Percentiles rank a stretch among this genome's conserved stretches.
Evolutionary conservation across 2,329 filamentous ascomycete genomes (phyloP).

Genomic region (Fusarium stilboides): DNA sequence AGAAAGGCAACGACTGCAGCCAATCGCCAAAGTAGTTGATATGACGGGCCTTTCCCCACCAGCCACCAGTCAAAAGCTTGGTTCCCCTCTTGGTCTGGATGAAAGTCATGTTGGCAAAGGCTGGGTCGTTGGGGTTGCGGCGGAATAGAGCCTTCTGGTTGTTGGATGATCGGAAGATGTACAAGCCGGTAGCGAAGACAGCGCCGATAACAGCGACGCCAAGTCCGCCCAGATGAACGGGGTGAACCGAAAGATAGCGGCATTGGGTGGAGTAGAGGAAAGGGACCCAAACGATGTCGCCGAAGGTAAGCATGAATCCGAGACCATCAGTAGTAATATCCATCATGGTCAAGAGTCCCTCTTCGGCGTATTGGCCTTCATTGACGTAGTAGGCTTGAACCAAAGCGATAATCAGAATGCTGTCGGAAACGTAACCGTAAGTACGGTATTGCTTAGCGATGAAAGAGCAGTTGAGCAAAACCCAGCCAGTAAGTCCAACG

Average conservation of each 20-base stretch:
- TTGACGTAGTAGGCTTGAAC: slow-evolving; percentile 87
- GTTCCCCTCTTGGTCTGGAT: slow-evolving; percentile 87
- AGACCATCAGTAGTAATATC: slow-evolving; percentile 93
- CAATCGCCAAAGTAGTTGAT: slow-evolving; percentile 97
- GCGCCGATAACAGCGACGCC: slow-evolving; percentile 75
- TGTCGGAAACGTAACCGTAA: slow-evolving; percentile 85
- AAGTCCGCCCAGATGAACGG: slow-evolving; percentile 77
- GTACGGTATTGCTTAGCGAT: slow-evolving; percentile 88
- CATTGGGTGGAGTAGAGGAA: slow-evolving; percentile 88
- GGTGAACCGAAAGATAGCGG: slow-evolving; percentile 86
- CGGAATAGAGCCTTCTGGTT: slow-evolving; percentile 95
- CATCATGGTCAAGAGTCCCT: slow-evolving; percentile 89
- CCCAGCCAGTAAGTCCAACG: slow-evolving; percentile 88
- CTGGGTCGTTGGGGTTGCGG: slow-evolving; percentile 83
- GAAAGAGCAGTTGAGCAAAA: slow-evolving; percentile 85
- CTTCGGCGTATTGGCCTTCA: slow-evolving; percentile 87
- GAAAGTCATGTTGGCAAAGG: slow-evolving; percentile 82
- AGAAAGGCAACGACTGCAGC: slow-evolving; percentile 90
- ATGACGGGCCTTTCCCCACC: slow-evolving; percentile 92
- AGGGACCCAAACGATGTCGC: slow-evolving; percentile 91
- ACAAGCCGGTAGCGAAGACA: slow-evolving; percentile 79
- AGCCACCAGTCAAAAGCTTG: slow-evolving; percentile 84
- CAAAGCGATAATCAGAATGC: slow-evolving; percentile 81
- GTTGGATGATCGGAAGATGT: slow-evolving; percentile 90
- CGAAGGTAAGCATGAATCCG: slow-evolving; percentile 92